phyloP scores from a whole-genome alignment of 176 grass and related monocot species.

The Triticum monococcum region DNA sequence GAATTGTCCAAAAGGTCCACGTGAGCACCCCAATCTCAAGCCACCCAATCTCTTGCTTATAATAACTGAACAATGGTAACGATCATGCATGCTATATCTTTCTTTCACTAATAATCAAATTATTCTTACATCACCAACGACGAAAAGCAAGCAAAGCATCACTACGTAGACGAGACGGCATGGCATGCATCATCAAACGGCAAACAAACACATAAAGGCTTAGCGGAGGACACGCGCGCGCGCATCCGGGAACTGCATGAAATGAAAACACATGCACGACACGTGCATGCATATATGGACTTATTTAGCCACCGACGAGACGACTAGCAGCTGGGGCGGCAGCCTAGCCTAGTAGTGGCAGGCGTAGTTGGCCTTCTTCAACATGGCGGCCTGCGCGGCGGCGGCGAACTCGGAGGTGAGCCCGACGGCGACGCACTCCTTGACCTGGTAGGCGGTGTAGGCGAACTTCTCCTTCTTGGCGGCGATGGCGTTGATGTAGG shows the following conservation, averaged over 20 bases:
- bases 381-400: slow-evolving; percentile 58
- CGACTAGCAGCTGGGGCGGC: background rate
- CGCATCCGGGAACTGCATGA: background rate
- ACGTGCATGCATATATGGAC: background rate
- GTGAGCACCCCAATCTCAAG: too few species aligned
- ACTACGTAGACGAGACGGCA: slow-evolving; percentile 1
- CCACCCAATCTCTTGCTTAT: too few species aligned
- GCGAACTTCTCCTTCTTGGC: slow-evolving; percentile 37
- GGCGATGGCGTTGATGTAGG: slow-evolving; percentile 80
- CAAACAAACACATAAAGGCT: background rate
- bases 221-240: background rate
- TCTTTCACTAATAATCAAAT: background rate
- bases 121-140: background rate
- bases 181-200: slow-evolving; percentile 9
- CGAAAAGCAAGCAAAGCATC: background rate
- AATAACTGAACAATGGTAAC: background rate
- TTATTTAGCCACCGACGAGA: slow-evolving; percentile 15
- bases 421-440: slow-evolving; percentile 42
- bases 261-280: background rate
- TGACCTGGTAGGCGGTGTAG: slow-evolving; percentile 61
- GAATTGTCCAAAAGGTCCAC: too few species aligned
- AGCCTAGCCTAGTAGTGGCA: slow-evolving; percentile 42
- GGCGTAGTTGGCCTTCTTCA: slow-evolving; percentile 78
- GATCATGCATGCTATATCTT: background rate
- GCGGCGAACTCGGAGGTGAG: slow-evolving; percentile 62